Evolutionary conservation across 139 green algal genomes (phyloP).

Genomic region (Micractinium sp.): DNA sequence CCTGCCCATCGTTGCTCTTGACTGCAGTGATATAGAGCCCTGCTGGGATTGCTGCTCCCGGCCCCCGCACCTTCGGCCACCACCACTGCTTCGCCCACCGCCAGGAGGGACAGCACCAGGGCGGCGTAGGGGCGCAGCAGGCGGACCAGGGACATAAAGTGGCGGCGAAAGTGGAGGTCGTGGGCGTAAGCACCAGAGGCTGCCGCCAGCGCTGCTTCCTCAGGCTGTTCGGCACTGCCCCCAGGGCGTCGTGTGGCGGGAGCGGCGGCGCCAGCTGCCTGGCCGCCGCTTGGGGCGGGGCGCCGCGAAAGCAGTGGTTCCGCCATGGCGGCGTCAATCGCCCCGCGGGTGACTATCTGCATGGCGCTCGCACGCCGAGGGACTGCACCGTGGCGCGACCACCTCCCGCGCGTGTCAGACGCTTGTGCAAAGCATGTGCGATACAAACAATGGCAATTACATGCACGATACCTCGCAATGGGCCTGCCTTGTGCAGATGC

Average conservation of each 20-base stretch:
- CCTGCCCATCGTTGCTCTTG: neutral
- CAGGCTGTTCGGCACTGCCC: neutral
- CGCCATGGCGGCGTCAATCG: neutral
- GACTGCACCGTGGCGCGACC: too few species aligned
- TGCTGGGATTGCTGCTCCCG: neutral
- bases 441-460: too few species aligned
- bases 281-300: neutral
- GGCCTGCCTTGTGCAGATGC: too few species aligned
- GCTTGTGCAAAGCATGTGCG: too few species aligned
- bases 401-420: too few species aligned
- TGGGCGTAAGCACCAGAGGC: neutral
- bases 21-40: neutral
- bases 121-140: constrained; percentile 47
- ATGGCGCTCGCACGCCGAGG: neutral
- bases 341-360: neutral
- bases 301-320: constrained; percentile 14
- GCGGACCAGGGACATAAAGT: constrained; percentile 12
- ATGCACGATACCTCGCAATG: too few species aligned
- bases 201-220: neutral
- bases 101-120: constrained; percentile 38
- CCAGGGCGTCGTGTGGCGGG: neutral
- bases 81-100: constrained; percentile 38
- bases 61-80: constrained; percentile 36
- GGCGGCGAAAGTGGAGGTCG: neutral
- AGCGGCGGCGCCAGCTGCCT: neutral